Evolutionary conservation across 352 stramenopile species (phyloP), one percentile per base, ranked within the genome.

Genomic region (Globisporangium nodosum): DNA sequence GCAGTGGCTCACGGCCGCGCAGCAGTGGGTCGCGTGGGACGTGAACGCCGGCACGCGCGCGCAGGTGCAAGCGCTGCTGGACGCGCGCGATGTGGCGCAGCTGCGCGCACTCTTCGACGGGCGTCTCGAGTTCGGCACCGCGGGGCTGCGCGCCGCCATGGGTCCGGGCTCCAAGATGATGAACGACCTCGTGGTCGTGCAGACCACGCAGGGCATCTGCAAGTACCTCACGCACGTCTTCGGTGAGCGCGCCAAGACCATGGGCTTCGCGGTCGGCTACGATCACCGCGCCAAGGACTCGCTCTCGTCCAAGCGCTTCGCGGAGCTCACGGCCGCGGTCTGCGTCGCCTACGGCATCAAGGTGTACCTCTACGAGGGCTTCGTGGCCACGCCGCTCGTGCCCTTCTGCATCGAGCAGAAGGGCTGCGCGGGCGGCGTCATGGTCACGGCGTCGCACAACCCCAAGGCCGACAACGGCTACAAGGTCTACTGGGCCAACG

Each of bases 391-490:
- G 9, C 97, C 96, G 9, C 71, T 99, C 33, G 91, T 99, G 68
- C 86, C 86, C 15, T 95, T 88, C 56, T 85, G 69, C 59, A 87
- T 96, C 13, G 71, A 94, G 56, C 73, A 90, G 51, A 90, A 90
- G 60, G 58, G 73, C 39, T 92, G 84, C 39, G 85, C 79, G 3
- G 87, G 83, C 3, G 93, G 93, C 24, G 78, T 98, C 35, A 98
- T 98, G 92, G 89, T 97, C 49, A 98, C 94, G 27, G 97, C 97
- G 20, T 98, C 92, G 53, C 97, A 99, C 75, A 99, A 99, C 82
- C 97, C 97, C 8, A 98, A 98, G 71, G 73, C 63, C 7, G 97
- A 99, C 82, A 94, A 98, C 74, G 97, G 97, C 42, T 99, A 98
- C 81, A 99, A 99, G 69, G 87, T 98, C 0, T 98, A 98, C 72